Conservation (phyloP, 2,329 filamentous ascomycete species). For the Shiraia sp. region DNA sequence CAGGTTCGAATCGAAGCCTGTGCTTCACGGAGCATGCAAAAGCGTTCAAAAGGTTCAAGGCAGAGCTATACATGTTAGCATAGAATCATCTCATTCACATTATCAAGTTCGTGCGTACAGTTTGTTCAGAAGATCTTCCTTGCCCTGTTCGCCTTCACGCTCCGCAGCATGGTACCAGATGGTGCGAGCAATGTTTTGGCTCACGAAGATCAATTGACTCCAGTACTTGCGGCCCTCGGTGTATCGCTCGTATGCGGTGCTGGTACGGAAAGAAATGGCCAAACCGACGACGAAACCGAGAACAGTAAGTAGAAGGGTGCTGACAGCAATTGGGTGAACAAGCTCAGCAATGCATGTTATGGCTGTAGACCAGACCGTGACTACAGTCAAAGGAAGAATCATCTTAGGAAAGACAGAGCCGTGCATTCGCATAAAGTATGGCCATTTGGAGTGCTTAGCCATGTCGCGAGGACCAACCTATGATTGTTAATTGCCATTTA, state of each 20-base stretch:
- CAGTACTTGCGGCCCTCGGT: slow-evolving; percentile 66
- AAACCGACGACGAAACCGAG: slow-evolving; percentile 82
- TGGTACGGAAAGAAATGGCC: slow-evolving; percentile 75
- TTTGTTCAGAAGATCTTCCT: slow-evolving; percentile 71
- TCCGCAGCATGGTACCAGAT: slow-evolving; percentile 81
- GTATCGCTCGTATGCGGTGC: slow-evolving; percentile 74
- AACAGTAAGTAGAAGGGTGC: slow-evolving; percentile 72
- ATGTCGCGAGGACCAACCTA: slow-evolving; percentile 68
- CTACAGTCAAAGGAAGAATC: slow-evolving; percentile 67
- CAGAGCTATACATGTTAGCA: slow-evolving; percentile 50
- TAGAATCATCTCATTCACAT: slow-evolving; percentile 6
- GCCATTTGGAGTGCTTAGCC: slow-evolving; percentile 75
- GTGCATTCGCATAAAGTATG: slow-evolving; percentile 74
- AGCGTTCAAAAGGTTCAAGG: slow-evolving; percentile 76
- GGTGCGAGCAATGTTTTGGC: slow-evolving; percentile 65
- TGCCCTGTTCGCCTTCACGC: slow-evolving; percentile 60
- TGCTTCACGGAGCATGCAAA: slow-evolving; percentile 81
- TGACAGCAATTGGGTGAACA: slow-evolving; percentile 59
- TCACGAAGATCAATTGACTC: slow-evolving; percentile 60
- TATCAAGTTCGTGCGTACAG: slow-evolving; percentile 44
- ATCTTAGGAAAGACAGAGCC: slow-evolving; percentile 75
- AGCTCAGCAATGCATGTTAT: slow-evolving; percentile 58
- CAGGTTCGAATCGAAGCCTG: slow-evolving; percentile 81
- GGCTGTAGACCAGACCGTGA: slow-evolving; percentile 67
- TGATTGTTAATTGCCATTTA: slow-evolving; percentile 3